Evolutionary conservation across 345 rosid genomes (phyloP), one percentile per base, ranked within the genome.

Genomic region (Punica granatum): DNA sequence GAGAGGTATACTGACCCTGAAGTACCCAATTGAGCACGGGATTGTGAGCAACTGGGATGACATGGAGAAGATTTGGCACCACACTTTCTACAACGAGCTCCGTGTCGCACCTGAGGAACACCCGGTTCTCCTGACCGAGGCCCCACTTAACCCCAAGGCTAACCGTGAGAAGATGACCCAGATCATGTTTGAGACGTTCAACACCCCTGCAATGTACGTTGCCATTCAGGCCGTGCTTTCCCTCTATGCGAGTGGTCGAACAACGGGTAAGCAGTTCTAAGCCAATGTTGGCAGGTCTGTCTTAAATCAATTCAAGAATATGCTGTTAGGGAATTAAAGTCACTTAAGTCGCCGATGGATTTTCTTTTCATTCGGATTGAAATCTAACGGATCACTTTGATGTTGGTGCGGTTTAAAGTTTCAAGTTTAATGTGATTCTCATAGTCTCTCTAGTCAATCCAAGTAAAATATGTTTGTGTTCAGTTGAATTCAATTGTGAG

Each of bases 11-110:
- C 80, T 87, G 70, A 87, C 86, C 65, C 70, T 87, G 67, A 87
- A 87, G 48, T 88, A 88, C 66, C 93, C 93, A 18, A 88, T 88
- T 63, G 94, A 88, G 69, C 94, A 88, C 69, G 94, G 94, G 7
- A 84, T 88, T 73, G 94, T 88, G 41, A 86, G 77, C 77, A 88
- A 88, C 63, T 88, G 93, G 93, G 93, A 88, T 79, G 93, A 88
- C 60, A 82, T 82, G 86, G 86, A 82, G 74, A 82, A 82, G 63
- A 82, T 82, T 49, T 82, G 86, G 86, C 86, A 82, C 71, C 85
- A 87, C 72, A 86, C 91, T 72, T 86, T 86, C 75, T 86, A 86
- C 76, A 84, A 87, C 64, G 92, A 87, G 76, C 92, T 87, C 44
- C 92, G 92, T 71, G 90, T 87, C 7, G 92, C 92, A 14, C 90